These are phyloP conservation scores for Amniculicola lignicola DNA, from an alignment of 495 filamentous ascomycete species.

Conservation along the genomic window DNA sequence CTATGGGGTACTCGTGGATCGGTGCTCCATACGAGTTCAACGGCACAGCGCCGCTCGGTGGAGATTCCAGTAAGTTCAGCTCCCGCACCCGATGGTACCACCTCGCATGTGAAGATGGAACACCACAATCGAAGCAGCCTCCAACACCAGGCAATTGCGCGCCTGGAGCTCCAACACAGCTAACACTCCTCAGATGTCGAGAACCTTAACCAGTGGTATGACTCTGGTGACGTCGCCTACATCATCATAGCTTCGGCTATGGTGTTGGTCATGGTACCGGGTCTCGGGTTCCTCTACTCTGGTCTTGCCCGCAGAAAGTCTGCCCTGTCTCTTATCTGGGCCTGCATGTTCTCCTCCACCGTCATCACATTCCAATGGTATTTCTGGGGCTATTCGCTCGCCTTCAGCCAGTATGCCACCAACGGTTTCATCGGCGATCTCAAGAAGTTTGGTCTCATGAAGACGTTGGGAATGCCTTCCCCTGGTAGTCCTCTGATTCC, in stretches of 20 bases:
- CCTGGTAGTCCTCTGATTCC: constrained; percentile 63
- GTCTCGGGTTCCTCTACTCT: constrained; percentile 68
- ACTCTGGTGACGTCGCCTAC: constrained; percentile 74
- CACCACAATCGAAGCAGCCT: neutral
- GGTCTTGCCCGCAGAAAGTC: constrained; percentile 64
- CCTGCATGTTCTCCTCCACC: constrained; percentile 62
- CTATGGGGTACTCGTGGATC: constrained; percentile 76
- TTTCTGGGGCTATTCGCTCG: constrained; percentile 72
- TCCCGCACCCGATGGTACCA: neutral
- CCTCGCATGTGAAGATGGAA: neutral
- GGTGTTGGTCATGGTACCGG: constrained; percentile 88
- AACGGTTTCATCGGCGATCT: constrained; percentile 68
- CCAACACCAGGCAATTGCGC: neutral
- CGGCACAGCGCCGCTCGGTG: constrained; percentile 67
- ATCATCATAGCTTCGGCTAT: constrained; percentile 90
- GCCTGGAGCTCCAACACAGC: neutral
- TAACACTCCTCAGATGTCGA: constrained; percentile 52
- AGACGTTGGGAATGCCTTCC: constrained; percentile 59
- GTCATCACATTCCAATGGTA: constrained; percentile 73
- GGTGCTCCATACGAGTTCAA: constrained; percentile 73
- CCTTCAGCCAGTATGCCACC: constrained; percentile 60
- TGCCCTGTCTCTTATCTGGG: constrained; percentile 67
- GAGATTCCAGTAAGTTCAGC: constrained; percentile 71
- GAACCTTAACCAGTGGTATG: constrained; percentile 86
- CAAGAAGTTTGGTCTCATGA: constrained; percentile 63